Conservation (phyloP, 225 moss, liverwort and hornwort genomes). For the Bryum argenteum region DNA sequence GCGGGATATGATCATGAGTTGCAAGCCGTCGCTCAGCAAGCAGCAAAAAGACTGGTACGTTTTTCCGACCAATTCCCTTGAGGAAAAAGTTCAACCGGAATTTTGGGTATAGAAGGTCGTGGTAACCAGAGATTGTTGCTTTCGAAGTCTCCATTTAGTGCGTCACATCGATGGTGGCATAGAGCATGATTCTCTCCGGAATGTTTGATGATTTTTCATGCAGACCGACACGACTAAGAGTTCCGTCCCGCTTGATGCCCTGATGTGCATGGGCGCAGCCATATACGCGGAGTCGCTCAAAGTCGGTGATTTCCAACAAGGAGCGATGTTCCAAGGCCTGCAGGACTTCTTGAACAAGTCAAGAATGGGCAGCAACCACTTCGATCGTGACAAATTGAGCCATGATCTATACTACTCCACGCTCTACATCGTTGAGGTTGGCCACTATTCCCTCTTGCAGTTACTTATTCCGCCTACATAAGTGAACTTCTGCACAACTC, state of each 20-base stretch:
- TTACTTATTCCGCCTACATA: not conserved
- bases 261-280: slow-evolving; percentile 56
- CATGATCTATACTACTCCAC: slow-evolving; percentile 81
- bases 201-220: slow-evolving; percentile 8
- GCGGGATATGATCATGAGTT: slow-evolving; percentile 84
- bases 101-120: too few species aligned
- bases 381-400: slow-evolving; percentile 75
- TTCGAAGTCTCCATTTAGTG: too few species aligned
- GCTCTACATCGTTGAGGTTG: slow-evolving; percentile 68
- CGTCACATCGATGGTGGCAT: not conserved
- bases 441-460: not conserved
- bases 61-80: not conserved
- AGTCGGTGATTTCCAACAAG: slow-evolving; percentile 69
- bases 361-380: slow-evolving; percentile 89
- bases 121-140: too few species aligned
- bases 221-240: slow-evolving; percentile 74
- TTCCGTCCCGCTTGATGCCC: slow-evolving; percentile 72
- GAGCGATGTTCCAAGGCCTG: slow-evolving; percentile 67
- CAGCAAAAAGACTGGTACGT: slow-evolving; percentile 72
- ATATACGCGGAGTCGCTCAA: slow-evolving; percentile 60
- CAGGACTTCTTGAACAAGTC: slow-evolving; percentile 82
- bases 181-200: not conserved
- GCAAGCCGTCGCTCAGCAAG: slow-evolving; percentile 63
- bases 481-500: too few species aligned
- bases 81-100: not conserved